phyloP scores from a whole-genome alignment of 2,329 filamentous ascomycete genomes.

The Aspergillus sojae region DNA sequence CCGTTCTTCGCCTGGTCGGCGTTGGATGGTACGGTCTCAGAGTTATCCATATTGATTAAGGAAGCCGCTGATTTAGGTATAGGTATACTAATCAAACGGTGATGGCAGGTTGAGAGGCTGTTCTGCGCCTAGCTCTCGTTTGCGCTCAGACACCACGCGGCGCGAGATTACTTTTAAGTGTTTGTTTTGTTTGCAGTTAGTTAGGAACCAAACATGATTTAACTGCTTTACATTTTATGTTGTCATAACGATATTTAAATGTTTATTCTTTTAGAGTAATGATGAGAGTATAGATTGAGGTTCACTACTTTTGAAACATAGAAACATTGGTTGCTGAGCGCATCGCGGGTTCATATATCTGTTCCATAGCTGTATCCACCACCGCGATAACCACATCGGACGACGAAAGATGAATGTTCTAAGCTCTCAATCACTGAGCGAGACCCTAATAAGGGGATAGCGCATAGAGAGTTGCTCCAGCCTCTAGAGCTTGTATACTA shows the following conservation, averaged over 20 bases:
- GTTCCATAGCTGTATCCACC: not conserved
- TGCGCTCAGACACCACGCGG: slow-evolving; percentile 8
- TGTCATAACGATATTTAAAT: not conserved
- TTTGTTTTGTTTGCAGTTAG: slow-evolving; percentile 32
- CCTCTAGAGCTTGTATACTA: not conserved
- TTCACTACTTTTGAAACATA: not conserved
- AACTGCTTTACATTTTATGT: not conserved
- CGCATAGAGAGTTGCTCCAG: not conserved
- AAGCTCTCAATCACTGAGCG: not conserved
- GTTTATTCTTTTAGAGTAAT: not conserved
- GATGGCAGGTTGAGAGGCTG: not conserved
- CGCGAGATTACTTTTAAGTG: slow-evolving; percentile 20
- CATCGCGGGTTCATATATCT: not conserved
- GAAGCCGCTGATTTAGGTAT: too few relatives aligned
- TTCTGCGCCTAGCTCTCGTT: slow-evolving; percentile 2
- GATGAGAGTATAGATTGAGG: not conserved
- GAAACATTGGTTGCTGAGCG: not conserved
- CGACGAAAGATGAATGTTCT: not conserved
- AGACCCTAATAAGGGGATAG: not conserved
- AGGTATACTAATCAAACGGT: not conserved
- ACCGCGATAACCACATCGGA: not conserved
- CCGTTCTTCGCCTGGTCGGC: slow-evolving; percentile 15
- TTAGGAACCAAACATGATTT: not conserved
- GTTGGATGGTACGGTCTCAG: slow-evolving; percentile 16
- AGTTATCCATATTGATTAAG: slow-evolving; percentile 25